Percentiles rank a stretch among this genome's conserved stretches.
These are phyloP conservation scores for Fusarium austroafricanum DNA, from an alignment of 2,329 filamentous ascomycete genomes.

Conservation along the genomic window DNA sequence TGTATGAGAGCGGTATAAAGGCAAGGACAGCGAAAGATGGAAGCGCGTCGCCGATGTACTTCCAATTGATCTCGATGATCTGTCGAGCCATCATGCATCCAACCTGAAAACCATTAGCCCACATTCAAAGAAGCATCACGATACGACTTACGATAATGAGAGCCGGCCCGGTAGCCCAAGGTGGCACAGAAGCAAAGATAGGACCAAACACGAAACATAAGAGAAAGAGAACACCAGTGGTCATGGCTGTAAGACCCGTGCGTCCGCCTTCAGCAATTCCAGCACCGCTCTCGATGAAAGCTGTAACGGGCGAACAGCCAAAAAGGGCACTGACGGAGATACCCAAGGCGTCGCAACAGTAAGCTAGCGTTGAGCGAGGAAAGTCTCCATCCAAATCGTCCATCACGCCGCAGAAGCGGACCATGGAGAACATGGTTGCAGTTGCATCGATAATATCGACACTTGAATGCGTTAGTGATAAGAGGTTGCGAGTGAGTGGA, in stretches of 20 bases:
- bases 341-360: conserved; percentile 72
- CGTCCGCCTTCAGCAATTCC: conserved; percentile 77
- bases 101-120: no score
- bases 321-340: conserved; percentile 75
- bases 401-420: conserved; percentile 72
- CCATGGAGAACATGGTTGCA: conserved; percentile 79
- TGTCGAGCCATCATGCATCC: conserved; percentile 82
- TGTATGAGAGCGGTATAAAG: conserved; percentile 86
- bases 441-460: conserved; percentile 80
- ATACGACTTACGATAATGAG: conserved; percentile 66
- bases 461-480: fast-evolving
- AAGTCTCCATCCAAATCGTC: conserved; percentile 76
- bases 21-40: conserved; percentile 83
- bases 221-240: conserved; percentile 73
- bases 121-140: no score
- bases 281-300: conserved; percentile 76
- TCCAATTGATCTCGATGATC: conserved; percentile 84
- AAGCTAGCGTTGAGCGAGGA: conserved; percentile 80
- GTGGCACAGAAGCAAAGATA: conserved; percentile 77
- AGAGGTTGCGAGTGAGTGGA: fast-evolving
- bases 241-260: conserved; percentile 75
- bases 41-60: conserved; percentile 80
- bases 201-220: conserved; percentile 77
- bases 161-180: conserved; percentile 81
- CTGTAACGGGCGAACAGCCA: conserved; percentile 74